phyloP scores from a whole-genome alignment of 2,329 filamentous ascomycete genomes.

The Fusarium avenaceum region DNA sequence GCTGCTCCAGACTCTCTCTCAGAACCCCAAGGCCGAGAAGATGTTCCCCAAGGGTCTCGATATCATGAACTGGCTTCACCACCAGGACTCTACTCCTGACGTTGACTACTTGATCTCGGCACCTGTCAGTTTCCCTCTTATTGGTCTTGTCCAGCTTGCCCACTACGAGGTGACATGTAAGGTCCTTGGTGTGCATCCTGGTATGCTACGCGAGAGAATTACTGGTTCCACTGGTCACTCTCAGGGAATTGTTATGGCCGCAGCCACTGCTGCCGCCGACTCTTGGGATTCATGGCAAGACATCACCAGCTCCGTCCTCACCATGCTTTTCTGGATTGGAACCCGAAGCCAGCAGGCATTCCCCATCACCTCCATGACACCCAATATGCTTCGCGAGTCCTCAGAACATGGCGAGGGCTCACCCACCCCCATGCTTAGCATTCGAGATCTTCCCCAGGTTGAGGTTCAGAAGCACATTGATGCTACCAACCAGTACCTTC shows the following conservation, averaged over 20 bases:
- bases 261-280: constrained; percentile 88
- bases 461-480: constrained; percentile 97
- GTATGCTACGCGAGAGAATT: constrained; percentile 86
- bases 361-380: constrained; percentile 92
- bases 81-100: constrained; percentile 90
- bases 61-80: constrained; percentile 91
- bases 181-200: constrained; percentile 88
- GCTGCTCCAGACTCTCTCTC: constrained; percentile 86
- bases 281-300: constrained; percentile 94
- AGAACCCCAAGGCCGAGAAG: constrained; percentile 90
- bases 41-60: constrained; percentile 98
- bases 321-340: constrained; percentile 98
- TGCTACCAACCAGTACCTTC: constrained; percentile 95
- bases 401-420: constrained; percentile 94
- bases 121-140: constrained; percentile 94
- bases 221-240: constrained; percentile 95
- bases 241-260: constrained; percentile 94
- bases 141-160: constrained; percentile 94
- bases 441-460: constrained; percentile 88
- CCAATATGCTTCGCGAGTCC: constrained; percentile 91
- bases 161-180: constrained; percentile 97
- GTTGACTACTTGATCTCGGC: constrained; percentile 94
- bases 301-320: constrained; percentile 83
- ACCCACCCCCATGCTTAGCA: constrained; percentile 97
- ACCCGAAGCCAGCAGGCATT: constrained; percentile 97